These are phyloP conservation scores for Tritrichomonas foetus DNA, from an alignment of 208 protist genomes.

Conservation along the genomic window DNA sequence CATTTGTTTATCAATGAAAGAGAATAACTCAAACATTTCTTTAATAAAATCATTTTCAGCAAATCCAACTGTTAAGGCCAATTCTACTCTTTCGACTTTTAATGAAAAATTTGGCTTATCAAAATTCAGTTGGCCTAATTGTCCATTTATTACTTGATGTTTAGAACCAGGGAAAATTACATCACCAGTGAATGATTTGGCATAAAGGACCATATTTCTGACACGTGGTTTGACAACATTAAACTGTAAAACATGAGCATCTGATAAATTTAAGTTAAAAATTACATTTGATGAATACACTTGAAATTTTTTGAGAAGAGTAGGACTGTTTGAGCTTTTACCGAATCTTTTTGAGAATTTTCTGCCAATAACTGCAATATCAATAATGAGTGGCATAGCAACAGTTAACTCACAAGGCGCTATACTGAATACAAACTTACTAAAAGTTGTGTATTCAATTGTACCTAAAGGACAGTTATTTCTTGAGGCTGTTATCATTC, in stretches of 20 bases:
- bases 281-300: neutral
- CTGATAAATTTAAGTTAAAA: neutral
- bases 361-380: neutral
- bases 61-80: neutral
- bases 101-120: neutral
- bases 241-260: neutral
- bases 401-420: neutral
- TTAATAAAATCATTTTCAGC: neutral
- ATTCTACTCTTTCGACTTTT: neutral
- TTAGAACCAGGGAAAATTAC: neutral
- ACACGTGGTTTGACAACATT: neutral
- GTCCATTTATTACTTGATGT: neutral
- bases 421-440: neutral
- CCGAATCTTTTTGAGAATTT: neutral
- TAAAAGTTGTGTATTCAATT: neutral
- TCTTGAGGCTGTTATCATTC: neutral
- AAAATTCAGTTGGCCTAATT: neutral
- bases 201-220: neutral
- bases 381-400: neutral
- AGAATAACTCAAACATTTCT: neutral
- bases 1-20: neutral
- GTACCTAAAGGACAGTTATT: neutral
- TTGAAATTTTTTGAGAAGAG: neutral
- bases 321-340: neutral
- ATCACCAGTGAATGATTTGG: neutral